Base-by-base conservation (phyloP, 129 eudicot genomes). In the Ambrosia artemisiifolia region DNA sequence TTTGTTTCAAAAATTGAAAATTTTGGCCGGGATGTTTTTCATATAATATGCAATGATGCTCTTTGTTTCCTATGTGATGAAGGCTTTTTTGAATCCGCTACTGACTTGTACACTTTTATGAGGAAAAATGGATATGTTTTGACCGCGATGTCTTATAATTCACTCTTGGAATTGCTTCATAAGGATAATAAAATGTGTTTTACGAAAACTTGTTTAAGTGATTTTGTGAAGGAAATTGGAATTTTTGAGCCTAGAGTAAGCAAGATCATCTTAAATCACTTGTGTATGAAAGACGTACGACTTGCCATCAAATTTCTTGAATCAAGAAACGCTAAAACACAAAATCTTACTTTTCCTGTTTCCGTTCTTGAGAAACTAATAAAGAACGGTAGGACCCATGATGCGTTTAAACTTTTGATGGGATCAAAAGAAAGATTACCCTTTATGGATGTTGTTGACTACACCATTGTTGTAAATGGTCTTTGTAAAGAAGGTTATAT, bases 401-500 rank as follows among this genome's bases (percentile, higher is more conserved):
- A 88, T 75, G 91, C 96, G 54, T 95, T 75, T 79, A 78, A 80
- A 54, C 94, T 95, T 76, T 16, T 90, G 43, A 75, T 79, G 75
- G 86, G 81, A 62, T 85, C 85, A 53, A 76, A 84, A 70, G 73
- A 72, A 66, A 78, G 75, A 43, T 60, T 83, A 30, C 91, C 87
- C 50, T 57, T 35, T 43, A 78, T 88, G 85, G 87, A 86, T 81
- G 91, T 82, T 36, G 82, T 90, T 50, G 86, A 86, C 74, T 95
- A 88, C 85, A 73, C 96, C 24, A 70, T 81, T 62, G 16, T 95
- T 60, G 77, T 88, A 11, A 81, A 90, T 33, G 80, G 88, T 24
- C 94, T 95, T 40, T 90, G 90, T 81, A 88, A 90, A 83, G 91
- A 48, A 72, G 86, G 89, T 40, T 78, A 88, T 69, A 78, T 95